A percentile compares a stretch with the other conserved stretches of the same genome.
Evolutionary conservation across 148 eudicot genomes (phyloP).

Genomic region (Polygonum aviculare): DNA sequence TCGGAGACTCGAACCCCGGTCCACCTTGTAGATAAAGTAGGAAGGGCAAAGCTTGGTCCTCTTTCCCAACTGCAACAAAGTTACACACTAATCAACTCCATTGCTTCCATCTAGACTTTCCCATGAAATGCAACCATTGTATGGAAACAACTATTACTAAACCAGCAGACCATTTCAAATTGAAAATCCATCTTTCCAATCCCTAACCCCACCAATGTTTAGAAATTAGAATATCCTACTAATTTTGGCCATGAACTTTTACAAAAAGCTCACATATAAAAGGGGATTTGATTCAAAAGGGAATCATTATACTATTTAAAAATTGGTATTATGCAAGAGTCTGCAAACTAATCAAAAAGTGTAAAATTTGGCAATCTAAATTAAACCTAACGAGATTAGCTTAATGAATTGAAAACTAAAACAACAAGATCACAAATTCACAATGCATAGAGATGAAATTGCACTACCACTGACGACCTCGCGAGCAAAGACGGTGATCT

Average conservation of each 20-base stretch:
- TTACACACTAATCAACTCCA: background rate
- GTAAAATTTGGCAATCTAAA: background rate
- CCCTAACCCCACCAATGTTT: background rate
- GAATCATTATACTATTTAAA: background rate
- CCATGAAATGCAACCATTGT: background rate
- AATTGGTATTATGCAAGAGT: background rate
- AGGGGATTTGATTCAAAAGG: background rate
- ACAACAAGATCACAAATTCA: background rate
- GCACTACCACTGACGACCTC: constrained; percentile 68
- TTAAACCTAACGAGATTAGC: background rate
- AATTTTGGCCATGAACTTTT: background rate
- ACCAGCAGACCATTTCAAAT: background rate
- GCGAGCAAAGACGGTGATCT: constrained; percentile 77
- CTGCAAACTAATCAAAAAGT: background rate
- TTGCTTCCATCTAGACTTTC: background rate
- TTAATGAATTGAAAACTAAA: background rate
- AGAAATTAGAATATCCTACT: background rate
- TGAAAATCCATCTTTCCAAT: background rate
- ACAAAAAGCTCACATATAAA: background rate
- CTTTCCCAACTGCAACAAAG: constrained; percentile 69
- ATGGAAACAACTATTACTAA: background rate
- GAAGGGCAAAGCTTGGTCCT: constrained; percentile 68
- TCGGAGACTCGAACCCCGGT: constrained; percentile 86
- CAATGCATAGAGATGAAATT: background rate
- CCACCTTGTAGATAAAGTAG: constrained; percentile 90